Base-by-base conservation (phyloP, 1,139 yeast genomes). In the Yamadazyma kanchanaburiensis region DNA sequence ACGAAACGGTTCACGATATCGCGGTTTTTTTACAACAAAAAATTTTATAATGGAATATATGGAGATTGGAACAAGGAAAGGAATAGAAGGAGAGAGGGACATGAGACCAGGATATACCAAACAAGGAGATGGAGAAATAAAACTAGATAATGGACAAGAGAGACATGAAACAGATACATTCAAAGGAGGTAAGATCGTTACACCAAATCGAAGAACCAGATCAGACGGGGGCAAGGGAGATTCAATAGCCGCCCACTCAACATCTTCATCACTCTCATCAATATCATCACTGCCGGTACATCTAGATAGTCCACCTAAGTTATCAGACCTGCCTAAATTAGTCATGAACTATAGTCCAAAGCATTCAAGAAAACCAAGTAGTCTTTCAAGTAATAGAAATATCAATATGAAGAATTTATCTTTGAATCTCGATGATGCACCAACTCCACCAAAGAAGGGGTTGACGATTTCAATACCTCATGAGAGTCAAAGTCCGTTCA, bases 311-410 rank as follows among this genome's bases (percentile, higher is more conserved):
- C 7, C 10, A 18, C 9, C 16, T 12, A 8, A 12, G 18, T 13
- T 5, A 20, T 7, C 20, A 7, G 10, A 12, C 12, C 23, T 19
- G 23, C 30, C 35, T 9, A 13, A 25, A 25, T 9, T 30, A 7
- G 21, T 37, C 13, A 45, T 56, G 33, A 60, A 59, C 39, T 60
- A 58, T 38, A 58, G 64, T 3, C 67, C 68, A n/a, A 60, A 58
- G 35, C 66, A 60, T 37, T 48, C 61, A n/a, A 40, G 63, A 16
- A 53, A 54, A 38, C 50, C 55, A 11, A 46, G 53, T 25, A 49
- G 62, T 12, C 46, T 58, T 21, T 40, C 48, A 16, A 33, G 47
- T 32, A 54, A 45, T 31, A 33, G 63, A 29, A 57, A 57, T 28
- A 46, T 50, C 19, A 42, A 42, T 22, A 60, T 56, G 58, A 64